Base-by-base conservation (phyloP, 192 early-diverging fungal species). In the Coemansia sp. region DNA sequence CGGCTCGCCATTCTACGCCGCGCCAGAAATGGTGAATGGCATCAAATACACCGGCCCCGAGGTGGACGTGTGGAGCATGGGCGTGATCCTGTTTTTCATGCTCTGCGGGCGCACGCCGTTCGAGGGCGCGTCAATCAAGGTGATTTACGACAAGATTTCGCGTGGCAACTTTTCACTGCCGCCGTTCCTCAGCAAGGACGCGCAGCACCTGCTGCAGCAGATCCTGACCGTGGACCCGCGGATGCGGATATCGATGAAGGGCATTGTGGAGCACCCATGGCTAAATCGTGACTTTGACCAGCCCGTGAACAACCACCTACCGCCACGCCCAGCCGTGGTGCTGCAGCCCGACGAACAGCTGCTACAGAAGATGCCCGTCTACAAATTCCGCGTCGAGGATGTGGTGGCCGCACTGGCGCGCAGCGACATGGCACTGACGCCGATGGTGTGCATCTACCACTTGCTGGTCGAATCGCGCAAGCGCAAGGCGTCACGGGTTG, bases 21-120 rank as follows among this genome's bases (percentile, higher is more conserved):
- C 90, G 3, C 90, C 90, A 6, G 90, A 92, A 62, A 83, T 92
- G 81, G 83, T 92, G 41, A 80, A 89, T 30, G 89, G 87, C 12
- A 85, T 85, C 31, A 82, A 82, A 36, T 92, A 92, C 55, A 84
- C 81, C 7, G 90, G 90, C 0, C 90, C 90, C 19, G 90, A 92
- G 73, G 89, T 92, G 1, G 90, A 92, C 60, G 86, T 92, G 59
- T 92, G 90, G 90, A 89, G 87, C 64, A 78, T 85, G 81, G 89
- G 90, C 17, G 87, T 92, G 20, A 87, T 92, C 19, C 62, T 92
- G 19, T 92, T 88, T 58, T 90, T 89, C 26, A 82, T 92, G 57
- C 77, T 92, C 6, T 90, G 89, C 63, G 90, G 90, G 1, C 84
- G 89, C 58, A 82, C 88, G 20, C 90, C 90, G 0, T 92, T 92